Evolutionary conservation across 1,284 basidiomycete species (phyloP), one percentile per base, ranked within the genome.

Genomic region (Boletus sp.): DNA sequence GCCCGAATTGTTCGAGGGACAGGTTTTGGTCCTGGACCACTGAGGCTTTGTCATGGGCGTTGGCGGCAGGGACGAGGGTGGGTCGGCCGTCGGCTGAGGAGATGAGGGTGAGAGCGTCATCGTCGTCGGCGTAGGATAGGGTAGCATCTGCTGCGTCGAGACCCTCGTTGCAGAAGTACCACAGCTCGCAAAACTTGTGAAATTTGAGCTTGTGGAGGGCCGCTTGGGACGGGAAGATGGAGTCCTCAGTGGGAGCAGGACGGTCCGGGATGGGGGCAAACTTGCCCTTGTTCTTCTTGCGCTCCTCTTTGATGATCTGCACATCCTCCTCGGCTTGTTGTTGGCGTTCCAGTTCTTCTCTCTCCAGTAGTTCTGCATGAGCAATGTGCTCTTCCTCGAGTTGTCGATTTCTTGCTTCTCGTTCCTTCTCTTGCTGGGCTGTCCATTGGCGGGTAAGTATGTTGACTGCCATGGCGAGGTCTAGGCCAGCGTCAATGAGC

Each of bases 151-250:
- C 46, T 9, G 49, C 16, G 9, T 54, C 46, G 1, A 59, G n/a
- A 10, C 52, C 47, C 2, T 8, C 35, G 7, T 59, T 59, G 21
- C 37, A 49, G 37, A 59, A 59, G 3, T 49, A 59, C 38, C 58
- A 59, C 10, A 50, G 52, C 19, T 59, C 31, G 13, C 47, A 59
- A 25, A 55, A 55, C 1, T 50, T 46, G 30, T 44, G 38, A 9
- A 4, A 25, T 16, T 50, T 54, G 9, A 59, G 16, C 19, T 54
- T 59, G 8, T 17, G 10, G 3, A 17, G 17, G 13, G 52, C 33
- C 0, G 38, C 30, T 0, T 37, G 25, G 0, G 48, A 54, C 2
- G 52, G 58, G 1, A 59, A 33, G 25, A 58, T n/a, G n/a, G n/a
- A n/a, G n/a, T n/a, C n/a, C n/a, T n/a, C 6, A 2, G 47, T 25